Evolutionary conservation across 345 rosid genomes (phyloP).

Genomic region (Moricandia arvensis): DNA sequence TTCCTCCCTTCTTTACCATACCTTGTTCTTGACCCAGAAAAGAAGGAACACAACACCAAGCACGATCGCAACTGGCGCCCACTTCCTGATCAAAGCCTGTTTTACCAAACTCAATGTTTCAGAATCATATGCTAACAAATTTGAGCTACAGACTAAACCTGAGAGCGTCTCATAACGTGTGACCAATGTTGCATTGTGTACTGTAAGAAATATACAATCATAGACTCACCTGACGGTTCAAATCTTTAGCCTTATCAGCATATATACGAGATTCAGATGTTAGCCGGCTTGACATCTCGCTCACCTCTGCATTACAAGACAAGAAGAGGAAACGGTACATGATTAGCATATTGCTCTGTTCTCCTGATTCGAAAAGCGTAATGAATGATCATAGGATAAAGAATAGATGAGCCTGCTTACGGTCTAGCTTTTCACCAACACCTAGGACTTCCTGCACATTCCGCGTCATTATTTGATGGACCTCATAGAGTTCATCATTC

Average conservation of each 20-base stretch:
- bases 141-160: neutral
- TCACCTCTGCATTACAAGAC: constrained; percentile 77
- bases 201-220: neutral
- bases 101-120: constrained; percentile 12
- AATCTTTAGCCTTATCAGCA: constrained; percentile 97
- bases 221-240: constrained; percentile 72
- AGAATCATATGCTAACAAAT: constrained; percentile 1
- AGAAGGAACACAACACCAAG: constrained; percentile 90
- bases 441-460: constrained; percentile 99
- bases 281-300: constrained; percentile 94
- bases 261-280: constrained; percentile 93
- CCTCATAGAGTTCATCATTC: constrained; percentile 98
- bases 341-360: constrained; percentile 12
- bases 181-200: neutral
- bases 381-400: constrained; percentile 9
- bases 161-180: constrained; percentile 4
- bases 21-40: constrained; percentile 86
- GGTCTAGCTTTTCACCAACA: constrained; percentile 98
- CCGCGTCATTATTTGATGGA: constrained; percentile 98
- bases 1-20: constrained; percentile 55
- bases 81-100: constrained; percentile 92
- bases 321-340: constrained; percentile 16
- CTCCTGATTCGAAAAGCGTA: neutral
- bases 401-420: constrained; percentile 48
- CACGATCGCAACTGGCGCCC: constrained; percentile 96